A percentile compares a stretch with the other conserved stretches of the same genome.
These are phyloP conservation scores for Trichophaea hybrida DNA, from an alignment of 2,329 filamentous ascomycete genomes.

Conservation along the genomic window DNA sequence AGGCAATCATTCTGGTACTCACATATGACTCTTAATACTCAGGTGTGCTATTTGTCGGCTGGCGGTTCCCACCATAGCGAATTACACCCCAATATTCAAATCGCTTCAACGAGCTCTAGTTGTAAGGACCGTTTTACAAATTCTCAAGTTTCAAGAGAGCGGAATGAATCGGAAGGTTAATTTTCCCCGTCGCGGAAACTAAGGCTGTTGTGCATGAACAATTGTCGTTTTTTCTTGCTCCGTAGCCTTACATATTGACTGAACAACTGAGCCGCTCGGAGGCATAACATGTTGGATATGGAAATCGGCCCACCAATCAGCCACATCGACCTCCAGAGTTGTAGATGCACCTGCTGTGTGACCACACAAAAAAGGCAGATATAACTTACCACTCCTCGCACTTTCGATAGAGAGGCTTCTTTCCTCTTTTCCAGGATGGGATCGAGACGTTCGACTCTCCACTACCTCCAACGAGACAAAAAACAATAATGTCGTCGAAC, in stretches of 20 bases:
- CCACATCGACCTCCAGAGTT: neutral
- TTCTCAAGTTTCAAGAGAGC: neutral
- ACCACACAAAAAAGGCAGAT: neutral
- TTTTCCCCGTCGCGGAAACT: neutral
- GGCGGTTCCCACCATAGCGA: too few relatives aligned
- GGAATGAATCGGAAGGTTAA: neutral
- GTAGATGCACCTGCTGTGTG: neutral
- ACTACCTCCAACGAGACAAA: neutral
- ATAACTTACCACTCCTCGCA: neutral
- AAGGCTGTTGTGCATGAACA: neutral
- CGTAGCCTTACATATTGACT: neutral
- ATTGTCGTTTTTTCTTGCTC: neutral
- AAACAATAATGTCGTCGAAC: neutral
- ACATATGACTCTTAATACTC: too few relatives aligned
- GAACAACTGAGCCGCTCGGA: neutral
- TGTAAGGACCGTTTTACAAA: neutral
- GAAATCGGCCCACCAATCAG: neutral
- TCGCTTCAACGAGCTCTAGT: neutral
- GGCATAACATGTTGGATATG: neutral
- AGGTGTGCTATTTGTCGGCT: too few relatives aligned
- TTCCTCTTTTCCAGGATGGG: neutral
- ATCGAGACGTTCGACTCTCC: neutral
- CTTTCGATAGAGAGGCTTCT: neutral
- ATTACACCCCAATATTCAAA: neutral
- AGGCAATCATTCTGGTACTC: too few relatives aligned